Evolutionary conservation across 1,139 yeast genomes (phyloP), one percentile per base, ranked within the genome.

Genomic region (Kurtzmaniella quercitrusa): DNA sequence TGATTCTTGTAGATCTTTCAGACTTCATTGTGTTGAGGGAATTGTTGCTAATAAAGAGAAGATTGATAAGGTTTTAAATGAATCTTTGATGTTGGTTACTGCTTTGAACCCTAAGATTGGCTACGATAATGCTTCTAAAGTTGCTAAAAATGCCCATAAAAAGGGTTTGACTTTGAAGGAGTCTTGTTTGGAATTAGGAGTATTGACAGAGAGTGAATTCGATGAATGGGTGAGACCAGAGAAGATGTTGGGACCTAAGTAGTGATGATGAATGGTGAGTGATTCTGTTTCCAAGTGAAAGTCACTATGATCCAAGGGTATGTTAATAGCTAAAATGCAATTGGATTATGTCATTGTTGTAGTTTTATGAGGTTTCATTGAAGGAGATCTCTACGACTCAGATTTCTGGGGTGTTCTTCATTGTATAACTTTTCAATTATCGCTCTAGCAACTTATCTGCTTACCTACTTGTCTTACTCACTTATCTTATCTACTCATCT

Each of bases 41-140:
- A 87, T 90, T 55, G 58, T 66, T 51, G 96, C 97, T 56, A 89
- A 90, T 75, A 77, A 73, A 54, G 86, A 82, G 56, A 85, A 86
- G 67, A 90, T 90, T 56, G 76, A 77, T 56, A 86, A 89, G 68
- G 73, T 85, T 49, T 73, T 90, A 75, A 84, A 85, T 64, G 95
- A 90, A 68, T 86, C 95, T 12, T 78, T 90, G 63, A 90, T 90
- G 97, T 77, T 90, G 68, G 96, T 90, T 40, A 90, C 97, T 42
- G 96, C 96, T 25, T 79, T 90, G 64, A 90, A 90, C 79, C 96
- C 96, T 56, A 87, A 89, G 79, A 90, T 90, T 58, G 97, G 97
- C 57, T 90, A 90, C 71, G 97, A 90, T 60, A 76, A 81, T 53
- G 96, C 96, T 44, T 87, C 96, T 48, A 87, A 88, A 79, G 90